phyloP scores from a whole-genome alignment of 495 filamentous ascomycete genomes.

The Aspergillus avenaceus region DNA sequence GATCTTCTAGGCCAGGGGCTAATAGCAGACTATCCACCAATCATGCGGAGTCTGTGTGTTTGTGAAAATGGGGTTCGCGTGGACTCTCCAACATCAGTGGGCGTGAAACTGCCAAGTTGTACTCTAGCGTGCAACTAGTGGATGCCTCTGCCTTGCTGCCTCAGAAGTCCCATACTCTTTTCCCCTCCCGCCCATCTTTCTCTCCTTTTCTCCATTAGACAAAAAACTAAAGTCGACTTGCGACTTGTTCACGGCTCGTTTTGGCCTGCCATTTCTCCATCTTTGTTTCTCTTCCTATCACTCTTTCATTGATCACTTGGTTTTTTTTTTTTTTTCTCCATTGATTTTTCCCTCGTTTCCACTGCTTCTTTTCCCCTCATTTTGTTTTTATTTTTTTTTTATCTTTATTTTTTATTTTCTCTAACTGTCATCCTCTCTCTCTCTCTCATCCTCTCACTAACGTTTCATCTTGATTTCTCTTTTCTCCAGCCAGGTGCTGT shows the following conservation, averaged over 20 bases:
- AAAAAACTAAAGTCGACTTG: not conserved
- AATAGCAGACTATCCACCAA: not conserved
- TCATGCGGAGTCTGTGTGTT: not conserved
- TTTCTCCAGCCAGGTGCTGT: slow-evolving; percentile 38
- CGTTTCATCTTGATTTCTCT: slow-evolving; percentile 13
- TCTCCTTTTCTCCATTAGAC: slow-evolving; percentile 4
- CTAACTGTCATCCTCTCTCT: slow-evolving; percentile 21
- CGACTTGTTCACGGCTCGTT: not conserved
- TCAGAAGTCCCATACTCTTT: not conserved
- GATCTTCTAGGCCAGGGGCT: slow-evolving; percentile 3
- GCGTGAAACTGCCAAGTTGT: slow-evolving; percentile 11
- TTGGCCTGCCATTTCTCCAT: not conserved
- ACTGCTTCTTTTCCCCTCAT: slow-evolving; percentile 10
- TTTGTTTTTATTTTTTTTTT: slow-evolving; percentile 11
- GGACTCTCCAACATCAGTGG: slow-evolving; percentile 1
- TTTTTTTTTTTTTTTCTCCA: not conserved
- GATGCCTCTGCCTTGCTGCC: not conserved
- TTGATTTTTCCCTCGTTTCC: slow-evolving; percentile 16
- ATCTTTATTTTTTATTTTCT: slow-evolving; percentile 21
- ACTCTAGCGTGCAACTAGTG: not conserved
- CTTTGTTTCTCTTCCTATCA: slow-evolving; percentile 3
- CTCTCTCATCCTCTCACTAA: slow-evolving; percentile 15
- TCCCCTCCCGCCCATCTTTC: not conserved
- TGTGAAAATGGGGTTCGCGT: slow-evolving; percentile 2
- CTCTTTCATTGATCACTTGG: not conserved